Evolutionary conservation across 2,329 filamentous ascomycete genomes (phyloP).

Genomic region (Cryphonectria radicalis): DNA sequence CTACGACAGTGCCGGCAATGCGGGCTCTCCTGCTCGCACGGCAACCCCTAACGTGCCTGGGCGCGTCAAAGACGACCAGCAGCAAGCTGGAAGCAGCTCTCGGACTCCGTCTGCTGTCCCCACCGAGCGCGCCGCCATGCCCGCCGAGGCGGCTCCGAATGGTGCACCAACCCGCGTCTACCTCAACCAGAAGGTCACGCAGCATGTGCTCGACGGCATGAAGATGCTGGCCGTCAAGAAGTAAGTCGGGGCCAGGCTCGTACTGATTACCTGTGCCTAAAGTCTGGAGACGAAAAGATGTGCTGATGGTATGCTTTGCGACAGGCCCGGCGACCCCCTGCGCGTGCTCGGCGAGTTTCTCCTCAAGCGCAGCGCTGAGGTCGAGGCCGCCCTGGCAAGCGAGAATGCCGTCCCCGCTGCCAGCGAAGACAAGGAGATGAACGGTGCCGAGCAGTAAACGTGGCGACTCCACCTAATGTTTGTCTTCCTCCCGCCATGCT

Average conservation of each 20-base stretch:
- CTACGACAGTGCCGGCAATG: conserved; percentile 9
- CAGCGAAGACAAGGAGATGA: conserved; percentile 20
- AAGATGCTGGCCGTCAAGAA: conserved; percentile 72
- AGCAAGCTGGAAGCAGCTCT: conserved; percentile 42
- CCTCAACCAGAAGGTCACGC: conserved; percentile 72
- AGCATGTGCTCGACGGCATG: conserved; percentile 73
- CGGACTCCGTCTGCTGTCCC: conserved; percentile 61
- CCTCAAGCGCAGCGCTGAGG: conserved; percentile 67
- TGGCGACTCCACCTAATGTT: background rate
- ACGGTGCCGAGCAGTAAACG: conserved; percentile 14
- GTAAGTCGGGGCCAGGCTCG: conserved; percentile 51
- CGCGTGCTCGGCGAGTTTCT: conserved; percentile 72
- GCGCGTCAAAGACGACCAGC: conserved; percentile 17
- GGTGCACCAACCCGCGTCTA: conserved; percentile 73
- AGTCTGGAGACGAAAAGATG: background rate
- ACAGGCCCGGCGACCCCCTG: conserved; percentile 69
- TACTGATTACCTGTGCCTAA: background rate
- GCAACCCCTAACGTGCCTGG: conserved; percentile 28
- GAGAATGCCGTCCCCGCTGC: conserved; percentile 7
- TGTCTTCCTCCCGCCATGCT: background rate
- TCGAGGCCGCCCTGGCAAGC: conserved; percentile 48
- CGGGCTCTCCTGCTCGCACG: conserved; percentile 22
- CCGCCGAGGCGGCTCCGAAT: conserved; percentile 63
- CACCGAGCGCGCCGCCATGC: conserved; percentile 58
- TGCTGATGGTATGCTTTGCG: conserved; percentile 14